These are phyloP conservation scores for Epicoccum nigrum DNA, from an alignment of 2,329 filamentous ascomycete species.

Conservation along the genomic window DNA sequence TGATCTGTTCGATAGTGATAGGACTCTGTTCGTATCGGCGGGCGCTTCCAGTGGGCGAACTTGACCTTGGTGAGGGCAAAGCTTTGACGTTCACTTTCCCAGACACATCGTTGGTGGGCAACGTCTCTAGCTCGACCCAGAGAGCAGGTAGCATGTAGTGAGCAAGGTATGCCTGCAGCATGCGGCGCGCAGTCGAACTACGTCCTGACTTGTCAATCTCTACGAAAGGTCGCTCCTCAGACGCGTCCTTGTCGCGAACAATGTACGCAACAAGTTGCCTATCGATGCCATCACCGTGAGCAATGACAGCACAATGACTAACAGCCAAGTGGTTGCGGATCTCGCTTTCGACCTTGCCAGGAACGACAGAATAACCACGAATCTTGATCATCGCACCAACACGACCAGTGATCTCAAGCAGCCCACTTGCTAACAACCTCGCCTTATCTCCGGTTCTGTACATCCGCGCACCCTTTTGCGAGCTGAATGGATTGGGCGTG, in stretches of 20 bases:
- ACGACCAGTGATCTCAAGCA: conserved; percentile 76
- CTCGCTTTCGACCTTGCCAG: conserved; percentile 75
- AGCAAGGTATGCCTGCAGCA: conserved; percentile 69
- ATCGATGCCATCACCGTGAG: conserved; percentile 77
- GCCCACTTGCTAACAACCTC: conserved; percentile 68
- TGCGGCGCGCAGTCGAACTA: conserved; percentile 70
- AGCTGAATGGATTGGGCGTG: conserved; percentile 67
- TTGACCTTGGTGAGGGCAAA: conserved; percentile 65
- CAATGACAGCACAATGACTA: conserved; percentile 71
- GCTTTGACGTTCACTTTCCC: conserved; percentile 78
- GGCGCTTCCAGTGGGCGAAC: conserved; percentile 54
- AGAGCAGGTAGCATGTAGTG: conserved; percentile 84
- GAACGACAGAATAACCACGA: conserved; percentile 78
- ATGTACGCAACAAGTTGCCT: conserved; percentile 78
- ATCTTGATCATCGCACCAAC: conserved; percentile 83
- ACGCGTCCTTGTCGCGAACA: conserved; percentile 68
- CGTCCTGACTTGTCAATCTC: conserved; percentile 74
- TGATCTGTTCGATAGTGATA: conserved; percentile 70
- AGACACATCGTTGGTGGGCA: conserved; percentile 79
- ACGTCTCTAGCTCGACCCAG: conserved; percentile 73
- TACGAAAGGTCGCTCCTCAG: conserved; percentile 64
- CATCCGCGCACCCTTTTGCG: conserved; percentile 67
- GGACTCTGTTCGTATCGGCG: conserved; percentile 64
- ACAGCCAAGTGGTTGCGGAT: conserved; percentile 74
- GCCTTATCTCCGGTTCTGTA: conserved; percentile 77